Conservation (phyloP, 1,139 yeast genomes). For the Geotrichum candidum region DNA sequence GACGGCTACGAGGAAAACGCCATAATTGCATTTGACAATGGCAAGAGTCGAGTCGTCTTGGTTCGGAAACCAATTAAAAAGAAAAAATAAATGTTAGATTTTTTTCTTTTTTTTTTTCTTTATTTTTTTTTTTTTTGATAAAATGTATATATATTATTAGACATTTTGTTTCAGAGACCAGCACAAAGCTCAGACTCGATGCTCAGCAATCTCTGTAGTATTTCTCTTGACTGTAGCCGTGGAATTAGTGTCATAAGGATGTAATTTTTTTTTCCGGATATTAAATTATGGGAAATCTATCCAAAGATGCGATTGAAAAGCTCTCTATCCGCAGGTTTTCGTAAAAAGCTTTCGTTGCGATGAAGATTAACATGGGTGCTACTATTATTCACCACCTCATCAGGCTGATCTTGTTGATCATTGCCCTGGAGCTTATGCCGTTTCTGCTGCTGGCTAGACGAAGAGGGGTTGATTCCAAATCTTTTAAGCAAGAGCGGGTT, state of each 20-base stretch:
- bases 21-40: slow-evolving; percentile 35
- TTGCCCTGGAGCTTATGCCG: background rate
- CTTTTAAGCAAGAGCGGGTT: background rate
- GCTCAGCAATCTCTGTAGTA: too few species aligned
- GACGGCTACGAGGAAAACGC: slow-evolving; percentile 31
- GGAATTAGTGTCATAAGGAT: background rate
- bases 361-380: background rate
- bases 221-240: too few species aligned
- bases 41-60: slow-evolving; percentile 34
- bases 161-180: background rate
- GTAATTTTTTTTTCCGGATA: too few species aligned
- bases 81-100: slow-evolving; percentile 21
- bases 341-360: background rate
- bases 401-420: background rate
- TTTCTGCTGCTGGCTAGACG: background rate
- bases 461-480: background rate
- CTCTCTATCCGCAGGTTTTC: background rate
- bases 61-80: slow-evolving; percentile 30
- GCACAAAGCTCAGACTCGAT: too few species aligned
- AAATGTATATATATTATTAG: background rate
- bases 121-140: background rate
- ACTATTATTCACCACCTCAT: background rate
- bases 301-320: background rate
- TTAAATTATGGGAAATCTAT: background rate
- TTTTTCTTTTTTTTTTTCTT: background rate